Evolutionary conservation across 805 yeast species (phyloP), one percentile per base, ranked within the genome.

Genomic region (Candida nonsorbophila): DNA sequence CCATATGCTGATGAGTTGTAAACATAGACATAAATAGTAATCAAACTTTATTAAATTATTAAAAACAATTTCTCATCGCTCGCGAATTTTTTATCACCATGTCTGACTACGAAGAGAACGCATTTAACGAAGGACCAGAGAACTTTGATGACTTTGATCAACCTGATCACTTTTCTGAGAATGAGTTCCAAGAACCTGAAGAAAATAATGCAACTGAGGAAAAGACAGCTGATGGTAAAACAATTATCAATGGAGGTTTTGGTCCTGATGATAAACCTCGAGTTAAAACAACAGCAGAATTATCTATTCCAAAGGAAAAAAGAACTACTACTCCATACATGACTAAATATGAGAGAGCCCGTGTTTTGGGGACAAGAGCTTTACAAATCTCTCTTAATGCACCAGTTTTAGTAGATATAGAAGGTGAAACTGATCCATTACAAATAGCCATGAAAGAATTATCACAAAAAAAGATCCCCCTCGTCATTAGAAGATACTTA

Each of bases 261-360:
- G 80, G 86, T 28, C 71, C 80, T 11, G 73, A 69, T 10, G 84
- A 74, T 20, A 51, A 47, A 34, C 47, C 47, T 34, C 72, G 71
- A 48, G 76, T 69, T 40, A 83, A 82, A 51, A 73, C 90, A 6
- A 67, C 75, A 39, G 79, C 71, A 44, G 92, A 83, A 44, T 75
- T 85, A 48, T 94, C 97, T 12, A 86, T 92, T 36, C 84, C 96
- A 33, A 84, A 75, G 45, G 95, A 85, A 14, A 67, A 84, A 41
- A 77, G 99, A 58, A 73, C 87, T 16, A 92, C 99, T 9, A 92
- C 99, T 4, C 99, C 99, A 30, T 92, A 90, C 56, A 88, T 92
- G 97, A 92, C 99, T 34, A 92, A 94, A 54, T 92, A 92, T 57
- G 99, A 92, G 68, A 76, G 97, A 47, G 99, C 99, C 6, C 77